Conservation (phyloP, 1,284 basidiomycete species). For the Trichosporon inkin region DNA sequence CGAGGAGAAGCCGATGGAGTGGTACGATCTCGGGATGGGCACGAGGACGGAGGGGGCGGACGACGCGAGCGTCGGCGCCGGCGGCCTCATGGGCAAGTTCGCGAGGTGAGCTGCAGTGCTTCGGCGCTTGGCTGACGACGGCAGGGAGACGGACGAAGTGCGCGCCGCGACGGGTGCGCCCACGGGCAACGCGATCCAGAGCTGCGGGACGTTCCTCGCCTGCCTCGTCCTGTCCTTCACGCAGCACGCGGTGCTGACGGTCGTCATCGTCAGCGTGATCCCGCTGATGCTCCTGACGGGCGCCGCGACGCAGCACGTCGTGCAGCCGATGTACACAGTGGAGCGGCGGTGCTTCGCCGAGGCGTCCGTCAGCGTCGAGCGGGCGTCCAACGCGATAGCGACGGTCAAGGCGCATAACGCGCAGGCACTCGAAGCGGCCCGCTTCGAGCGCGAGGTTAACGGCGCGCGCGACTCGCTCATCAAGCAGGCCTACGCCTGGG, state of each 20-base stretch:
- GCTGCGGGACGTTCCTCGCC: slow-evolving; percentile 71
- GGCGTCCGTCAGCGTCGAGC: slow-evolving; percentile 74
- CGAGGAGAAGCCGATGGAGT: slow-evolving; percentile 68
- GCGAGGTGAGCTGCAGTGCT: slow-evolving; percentile 59
- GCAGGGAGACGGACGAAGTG: slow-evolving; percentile 90
- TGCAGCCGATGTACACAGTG: slow-evolving; percentile 61
- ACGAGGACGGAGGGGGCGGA: slow-evolving; percentile 56
- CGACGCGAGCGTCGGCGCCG: slow-evolving; percentile 66
- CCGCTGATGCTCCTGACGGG: slow-evolving; percentile 75
- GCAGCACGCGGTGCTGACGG: slow-evolving; percentile 75
- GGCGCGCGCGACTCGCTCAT: slow-evolving; percentile 55
- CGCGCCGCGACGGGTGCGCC: slow-evolving; percentile 75
- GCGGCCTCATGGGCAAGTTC: slow-evolving; percentile 91
- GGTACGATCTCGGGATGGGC: slow-evolving; percentile 83
- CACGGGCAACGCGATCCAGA: slow-evolving; percentile 72
- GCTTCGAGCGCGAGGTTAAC: slow-evolving; percentile 55
- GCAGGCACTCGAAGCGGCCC: slow-evolving; percentile 58
- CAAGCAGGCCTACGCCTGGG: slow-evolving; percentile 68
- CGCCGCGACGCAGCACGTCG: slow-evolving; percentile 62
- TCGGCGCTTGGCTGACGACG: slow-evolving; percentile 10
- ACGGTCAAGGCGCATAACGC: slow-evolving; percentile 98
- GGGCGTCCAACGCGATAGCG: slow-evolving; percentile 70
- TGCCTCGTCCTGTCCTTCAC: slow-evolving; percentile 76
- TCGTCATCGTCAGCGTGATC: slow-evolving; percentile 87
- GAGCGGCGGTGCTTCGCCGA: slow-evolving; percentile 67